phyloP scores from a whole-genome alignment of 257 asterid genomes.

The Gardenia jasminoides region DNA sequence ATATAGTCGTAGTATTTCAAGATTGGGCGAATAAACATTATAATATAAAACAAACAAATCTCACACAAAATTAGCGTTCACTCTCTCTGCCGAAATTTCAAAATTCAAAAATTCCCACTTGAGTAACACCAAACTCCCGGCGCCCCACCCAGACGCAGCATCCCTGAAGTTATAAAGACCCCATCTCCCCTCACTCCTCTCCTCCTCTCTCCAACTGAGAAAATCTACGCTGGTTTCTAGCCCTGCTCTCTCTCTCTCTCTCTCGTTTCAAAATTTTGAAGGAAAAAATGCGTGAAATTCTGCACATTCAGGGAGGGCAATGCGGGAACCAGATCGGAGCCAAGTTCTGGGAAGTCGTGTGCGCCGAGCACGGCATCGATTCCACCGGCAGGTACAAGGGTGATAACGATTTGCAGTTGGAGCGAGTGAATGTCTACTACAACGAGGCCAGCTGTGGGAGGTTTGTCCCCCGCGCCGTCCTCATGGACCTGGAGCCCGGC shows the following conservation, averaged over 20 bases:
- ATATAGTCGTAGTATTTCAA: too few relatives aligned
- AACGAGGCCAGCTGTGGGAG: slow-evolving; percentile 75
- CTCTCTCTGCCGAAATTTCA: neutral
- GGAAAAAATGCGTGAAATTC: slow-evolving; percentile 61
- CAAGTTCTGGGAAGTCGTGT: slow-evolving; percentile 66
- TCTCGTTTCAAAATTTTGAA: neutral
- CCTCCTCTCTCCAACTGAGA: neutral
- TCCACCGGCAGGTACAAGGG: slow-evolving; percentile 74
- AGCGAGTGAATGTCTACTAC: slow-evolving; percentile 75
- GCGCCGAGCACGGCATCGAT: slow-evolving; percentile 72
- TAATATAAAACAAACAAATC: too few relatives aligned
- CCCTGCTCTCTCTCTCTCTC: neutral
- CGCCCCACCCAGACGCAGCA: too few relatives aligned
- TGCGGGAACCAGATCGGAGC: slow-evolving; percentile 90
- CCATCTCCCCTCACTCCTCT: neutral
- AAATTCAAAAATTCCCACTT: slow-evolving; percentile 26
- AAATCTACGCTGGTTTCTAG: neutral
- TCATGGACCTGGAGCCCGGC: slow-evolving; percentile 82
- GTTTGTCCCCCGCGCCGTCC: slow-evolving; percentile 81
- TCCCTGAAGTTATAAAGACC: too few relatives aligned
- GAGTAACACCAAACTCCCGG: too few relatives aligned
- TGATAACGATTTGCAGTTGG: slow-evolving; percentile 61
- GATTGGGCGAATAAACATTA: too few relatives aligned
- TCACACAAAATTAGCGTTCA: too few relatives aligned
- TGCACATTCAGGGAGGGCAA: slow-evolving; percentile 86